Percentiles rank a stretch among this genome's conserved stretches.
These are phyloP conservation scores for Croton laevigatus DNA, from an alignment of 441 rosid genomes.

Conservation along the genomic window DNA sequence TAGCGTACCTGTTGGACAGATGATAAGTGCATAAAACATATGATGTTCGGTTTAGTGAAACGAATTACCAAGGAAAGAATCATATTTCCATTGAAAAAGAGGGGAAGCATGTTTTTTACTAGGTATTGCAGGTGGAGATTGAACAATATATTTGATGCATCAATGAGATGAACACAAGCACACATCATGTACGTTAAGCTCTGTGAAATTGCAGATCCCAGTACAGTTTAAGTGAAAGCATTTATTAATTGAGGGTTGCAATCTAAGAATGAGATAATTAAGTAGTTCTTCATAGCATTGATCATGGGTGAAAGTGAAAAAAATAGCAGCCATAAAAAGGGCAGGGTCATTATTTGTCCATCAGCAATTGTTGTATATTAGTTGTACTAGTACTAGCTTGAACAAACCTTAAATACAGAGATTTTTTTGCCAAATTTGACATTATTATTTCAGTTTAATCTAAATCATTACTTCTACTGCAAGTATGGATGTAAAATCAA, in stretches of 20 bases:
- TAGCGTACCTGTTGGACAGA: slow-evolving; percentile 46
- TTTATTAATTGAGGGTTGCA: background rate
- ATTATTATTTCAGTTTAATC: background rate
- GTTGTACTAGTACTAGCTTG: background rate
- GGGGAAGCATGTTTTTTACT: background rate
- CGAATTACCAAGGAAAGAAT: background rate
- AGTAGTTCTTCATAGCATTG: background rate
- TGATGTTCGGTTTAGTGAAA: background rate
- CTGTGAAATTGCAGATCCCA: background rate
- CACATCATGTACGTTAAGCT: background rate
- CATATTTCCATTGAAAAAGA: background rate
- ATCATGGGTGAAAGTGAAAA: background rate
- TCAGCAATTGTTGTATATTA: background rate
- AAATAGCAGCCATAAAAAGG: background rate
- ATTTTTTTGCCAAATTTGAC: background rate
- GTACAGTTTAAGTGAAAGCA: background rate
- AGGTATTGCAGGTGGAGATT: background rate
- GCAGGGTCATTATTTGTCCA: background rate
- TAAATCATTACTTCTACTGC: background rate
- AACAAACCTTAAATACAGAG: background rate
- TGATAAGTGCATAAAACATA: slow-evolving; percentile 17
- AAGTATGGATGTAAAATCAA: background rate
- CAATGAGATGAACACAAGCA: background rate
- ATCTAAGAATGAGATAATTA: background rate
- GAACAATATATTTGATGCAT: background rate